Conservation (phyloP, 345 rosid genomes). For the Theobroma cacao region DNA sequence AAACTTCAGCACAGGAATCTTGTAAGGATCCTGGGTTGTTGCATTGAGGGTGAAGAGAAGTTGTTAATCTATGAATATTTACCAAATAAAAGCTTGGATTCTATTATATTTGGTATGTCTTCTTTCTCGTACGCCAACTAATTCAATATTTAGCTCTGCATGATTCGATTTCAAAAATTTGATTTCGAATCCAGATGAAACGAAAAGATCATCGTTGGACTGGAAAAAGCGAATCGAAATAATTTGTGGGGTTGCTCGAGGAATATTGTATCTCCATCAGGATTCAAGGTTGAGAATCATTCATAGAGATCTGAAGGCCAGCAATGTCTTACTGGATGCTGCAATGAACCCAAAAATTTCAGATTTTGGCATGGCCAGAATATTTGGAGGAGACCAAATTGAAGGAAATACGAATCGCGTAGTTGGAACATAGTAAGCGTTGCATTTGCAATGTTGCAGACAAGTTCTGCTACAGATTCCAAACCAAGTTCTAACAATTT, state of each 20-base stretch:
- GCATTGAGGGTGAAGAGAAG: slow-evolving; percentile 50
- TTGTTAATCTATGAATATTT: slow-evolving; percentile 63
- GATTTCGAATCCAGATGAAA: slow-evolving; percentile 28
- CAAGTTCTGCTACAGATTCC: background rate
- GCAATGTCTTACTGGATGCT: slow-evolving; percentile 54
- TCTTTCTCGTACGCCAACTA: background rate
- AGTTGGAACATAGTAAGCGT: slow-evolving; percentile 70
- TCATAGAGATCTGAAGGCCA: slow-evolving; percentile 68
- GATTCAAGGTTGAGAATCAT: slow-evolving; percentile 76
- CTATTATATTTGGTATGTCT: slow-evolving; percentile 45
- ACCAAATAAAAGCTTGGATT: slow-evolving; percentile 64
- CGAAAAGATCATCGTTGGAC: slow-evolving; percentile 29
- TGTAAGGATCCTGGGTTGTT: slow-evolving; percentile 64
- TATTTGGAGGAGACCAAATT: slow-evolving; percentile 47
- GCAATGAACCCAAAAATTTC: slow-evolving; percentile 58
- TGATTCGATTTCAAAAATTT: background rate
- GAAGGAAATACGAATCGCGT: slow-evolving; percentile 52
- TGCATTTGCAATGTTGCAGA: background rate
- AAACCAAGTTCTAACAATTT: background rate
- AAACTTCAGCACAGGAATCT: slow-evolving; percentile 76
- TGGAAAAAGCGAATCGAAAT: slow-evolving; percentile 61
- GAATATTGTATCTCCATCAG: slow-evolving; percentile 68
- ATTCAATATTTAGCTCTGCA: background rate
- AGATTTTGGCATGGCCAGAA: slow-evolving; percentile 68
- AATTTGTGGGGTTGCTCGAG: slow-evolving; percentile 58